phyloP scores from a whole-genome alignment of 2,329 filamentous ascomycete species.

The Mycosphaerella arachidis region DNA sequence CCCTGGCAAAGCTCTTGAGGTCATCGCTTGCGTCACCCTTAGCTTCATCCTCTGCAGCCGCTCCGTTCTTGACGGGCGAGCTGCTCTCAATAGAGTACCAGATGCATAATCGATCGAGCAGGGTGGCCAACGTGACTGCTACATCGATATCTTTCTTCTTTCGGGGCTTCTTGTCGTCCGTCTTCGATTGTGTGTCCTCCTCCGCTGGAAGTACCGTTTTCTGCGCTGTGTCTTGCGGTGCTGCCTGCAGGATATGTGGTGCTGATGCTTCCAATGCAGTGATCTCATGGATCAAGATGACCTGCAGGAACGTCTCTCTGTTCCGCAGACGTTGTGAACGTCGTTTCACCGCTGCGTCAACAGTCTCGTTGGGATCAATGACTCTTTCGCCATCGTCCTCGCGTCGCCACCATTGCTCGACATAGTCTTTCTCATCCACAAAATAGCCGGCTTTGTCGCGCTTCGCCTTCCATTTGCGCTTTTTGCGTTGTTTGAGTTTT shows the following conservation, averaged over 20 bases:
- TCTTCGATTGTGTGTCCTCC: conserved; percentile 1
- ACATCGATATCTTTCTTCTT: conserved; percentile 63
- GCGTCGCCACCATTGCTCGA: conserved; percentile 66
- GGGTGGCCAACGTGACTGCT: conserved; percentile 62
- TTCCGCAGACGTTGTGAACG: conserved; percentile 64
- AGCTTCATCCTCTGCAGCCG: conserved; percentile 19
- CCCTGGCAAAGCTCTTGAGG: conserved; percentile 70
- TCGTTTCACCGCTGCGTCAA: conserved; percentile 50
- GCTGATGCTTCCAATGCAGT: conserved; percentile 59
- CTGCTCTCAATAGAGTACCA: conserved; percentile 71
- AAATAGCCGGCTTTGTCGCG: conserved; percentile 66
- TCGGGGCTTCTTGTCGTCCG: conserved; percentile 36
- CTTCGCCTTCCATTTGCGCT: conserved; percentile 59
- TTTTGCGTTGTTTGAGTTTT: conserved; percentile 39
- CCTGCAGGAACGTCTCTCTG: conserved; percentile 73
- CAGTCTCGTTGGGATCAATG: conserved; percentile 40
- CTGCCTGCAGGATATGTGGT: conserved; percentile 13
- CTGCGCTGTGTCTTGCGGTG: conserved; percentile 29
- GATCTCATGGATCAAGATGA: conserved; percentile 74
- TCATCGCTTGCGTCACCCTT: conserved; percentile 50
- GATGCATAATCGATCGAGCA: conserved; percentile 74
- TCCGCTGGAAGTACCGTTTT: conserved; percentile 18
- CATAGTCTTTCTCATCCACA: conserved; percentile 58
- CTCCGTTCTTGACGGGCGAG: conserved; percentile 46
- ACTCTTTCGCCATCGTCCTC: conserved; percentile 44